Evolutionary conservation across 2,329 filamentous ascomycete species (phyloP).

Genomic region (Celoporthe dispersa): DNA sequence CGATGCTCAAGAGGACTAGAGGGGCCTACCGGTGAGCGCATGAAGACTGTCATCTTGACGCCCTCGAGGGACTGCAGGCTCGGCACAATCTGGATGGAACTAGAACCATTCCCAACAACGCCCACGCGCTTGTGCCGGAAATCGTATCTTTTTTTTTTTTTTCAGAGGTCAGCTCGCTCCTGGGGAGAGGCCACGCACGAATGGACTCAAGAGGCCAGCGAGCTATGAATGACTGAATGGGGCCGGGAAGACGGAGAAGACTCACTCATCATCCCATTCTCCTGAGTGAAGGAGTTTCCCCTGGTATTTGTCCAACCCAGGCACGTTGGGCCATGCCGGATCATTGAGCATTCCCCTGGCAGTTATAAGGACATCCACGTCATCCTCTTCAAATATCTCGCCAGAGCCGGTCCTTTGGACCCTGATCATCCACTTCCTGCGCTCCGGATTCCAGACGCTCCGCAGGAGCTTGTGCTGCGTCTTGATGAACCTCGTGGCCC

Average conservation of each 20-base stretch:
- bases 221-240: neutral
- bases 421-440: constrained; percentile 46
- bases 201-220: neutral
- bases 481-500: constrained; percentile 52
- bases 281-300: constrained; percentile 53
- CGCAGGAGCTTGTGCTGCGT: constrained; percentile 46
- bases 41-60: constrained; percentile 48
- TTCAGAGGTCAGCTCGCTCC: constrained; percentile 11
- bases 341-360: constrained; percentile 50
- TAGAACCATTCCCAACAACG: constrained; percentile 57
- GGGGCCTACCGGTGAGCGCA: constrained; percentile 42
- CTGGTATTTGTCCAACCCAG: constrained; percentile 45
- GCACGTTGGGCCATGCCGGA: constrained; percentile 48
- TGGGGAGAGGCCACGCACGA: neutral
- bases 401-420: constrained; percentile 43
- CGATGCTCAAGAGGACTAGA: neutral
- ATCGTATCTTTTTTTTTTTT: constrained; percentile 45
- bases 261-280: constrained; percentile 47
- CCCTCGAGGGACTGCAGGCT: constrained; percentile 50
- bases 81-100: constrained; percentile 58
- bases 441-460: constrained; percentile 46
- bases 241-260: neutral
- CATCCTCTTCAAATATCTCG: constrained; percentile 43
- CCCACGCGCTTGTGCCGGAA: constrained; percentile 53
- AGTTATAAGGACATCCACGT: constrained; percentile 45